Evolutionary conservation across 2,329 filamentous ascomycete genomes (phyloP).

Genomic region (Trichoderma sp.): DNA sequence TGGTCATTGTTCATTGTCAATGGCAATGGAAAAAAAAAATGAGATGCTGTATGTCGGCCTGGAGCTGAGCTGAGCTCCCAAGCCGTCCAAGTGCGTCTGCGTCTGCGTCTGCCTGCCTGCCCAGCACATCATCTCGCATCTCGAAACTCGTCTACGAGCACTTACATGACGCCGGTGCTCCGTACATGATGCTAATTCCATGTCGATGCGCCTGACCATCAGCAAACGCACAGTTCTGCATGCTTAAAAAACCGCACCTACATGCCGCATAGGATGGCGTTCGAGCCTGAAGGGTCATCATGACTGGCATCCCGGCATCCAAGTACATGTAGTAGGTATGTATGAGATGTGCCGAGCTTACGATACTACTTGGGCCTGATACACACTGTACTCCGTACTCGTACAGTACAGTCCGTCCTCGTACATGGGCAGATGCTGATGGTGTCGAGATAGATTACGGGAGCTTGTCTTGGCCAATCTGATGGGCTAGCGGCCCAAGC

Average conservation of each 20-base stretch:
- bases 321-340: not conserved
- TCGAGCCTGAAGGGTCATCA: not conserved
- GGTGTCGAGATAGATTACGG: slow-evolving; percentile 3
- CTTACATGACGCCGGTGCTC: not conserved
- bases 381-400: not conserved
- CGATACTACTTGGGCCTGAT: not conserved
- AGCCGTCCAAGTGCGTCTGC: not conserved
- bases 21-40: not conserved
- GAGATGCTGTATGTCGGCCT: not conserved
- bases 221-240: not conserved
- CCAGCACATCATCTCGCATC: slow-evolving; percentile 17
- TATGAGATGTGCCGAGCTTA: not conserved
- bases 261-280: not conserved
- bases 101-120: not conserved
- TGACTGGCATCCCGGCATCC: slow-evolving; percentile 9
- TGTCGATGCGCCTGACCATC: not conserved
- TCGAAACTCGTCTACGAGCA: not conserved
- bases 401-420: not conserved
- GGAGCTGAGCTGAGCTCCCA: not conserved
- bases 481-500: not conserved
- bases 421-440: slow-evolving; percentile 10
- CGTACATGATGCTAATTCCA: slow-evolving; percentile 8
- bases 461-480: not conserved
- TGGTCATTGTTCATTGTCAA: not conserved
- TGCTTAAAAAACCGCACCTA: slow-evolving; percentile 7